Conservation (phyloP, 345 rosid species). For the Sisymbrium irio region DNA sequence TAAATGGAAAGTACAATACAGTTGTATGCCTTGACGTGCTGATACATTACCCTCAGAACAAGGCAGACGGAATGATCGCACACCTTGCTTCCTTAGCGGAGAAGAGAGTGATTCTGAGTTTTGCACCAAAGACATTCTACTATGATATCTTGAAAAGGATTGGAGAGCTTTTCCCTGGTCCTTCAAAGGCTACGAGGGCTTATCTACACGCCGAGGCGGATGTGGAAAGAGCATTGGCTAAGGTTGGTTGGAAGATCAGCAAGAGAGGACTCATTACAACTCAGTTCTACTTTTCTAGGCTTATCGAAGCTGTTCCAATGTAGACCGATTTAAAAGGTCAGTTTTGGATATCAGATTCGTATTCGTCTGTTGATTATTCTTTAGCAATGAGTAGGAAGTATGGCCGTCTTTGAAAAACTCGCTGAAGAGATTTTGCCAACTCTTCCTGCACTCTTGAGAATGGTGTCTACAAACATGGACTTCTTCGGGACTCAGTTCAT, state of each 20-base stretch:
- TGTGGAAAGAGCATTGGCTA: conserved; percentile 73
- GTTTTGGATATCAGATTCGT: too few relatives aligned
- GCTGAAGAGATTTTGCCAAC: neutral
- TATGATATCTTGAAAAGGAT: conserved; percentile 73
- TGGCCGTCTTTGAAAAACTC: neutral
- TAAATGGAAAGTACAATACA: conserved; percentile 69
- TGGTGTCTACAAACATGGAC: neutral
- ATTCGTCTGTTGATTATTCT: neutral
- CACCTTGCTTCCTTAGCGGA: conserved; percentile 93
- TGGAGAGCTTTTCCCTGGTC: conserved; percentile 96
- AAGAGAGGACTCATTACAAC: conserved; percentile 75
- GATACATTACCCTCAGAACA: conserved; percentile 90
- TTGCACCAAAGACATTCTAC: conserved; percentile 91
- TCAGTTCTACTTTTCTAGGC: conserved; percentile 81
- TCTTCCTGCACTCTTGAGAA: neutral
- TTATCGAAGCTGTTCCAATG: conserved; percentile 79
- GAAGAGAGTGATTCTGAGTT: conserved; percentile 72
- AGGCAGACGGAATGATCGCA: conserved; percentile 92
- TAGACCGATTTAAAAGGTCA: conserved; percentile 13
- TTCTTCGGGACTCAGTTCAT: neutral
- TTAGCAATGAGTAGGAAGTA: neutral
- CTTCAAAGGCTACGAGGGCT: conserved; percentile 95
- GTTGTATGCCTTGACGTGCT: conserved; percentile 89
- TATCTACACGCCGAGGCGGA: conserved; percentile 89
- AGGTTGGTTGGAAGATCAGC: conserved; percentile 87